Evolutionary conservation across 345 rosid species (phyloP).

Genomic region (Litchi chinensis): DNA sequence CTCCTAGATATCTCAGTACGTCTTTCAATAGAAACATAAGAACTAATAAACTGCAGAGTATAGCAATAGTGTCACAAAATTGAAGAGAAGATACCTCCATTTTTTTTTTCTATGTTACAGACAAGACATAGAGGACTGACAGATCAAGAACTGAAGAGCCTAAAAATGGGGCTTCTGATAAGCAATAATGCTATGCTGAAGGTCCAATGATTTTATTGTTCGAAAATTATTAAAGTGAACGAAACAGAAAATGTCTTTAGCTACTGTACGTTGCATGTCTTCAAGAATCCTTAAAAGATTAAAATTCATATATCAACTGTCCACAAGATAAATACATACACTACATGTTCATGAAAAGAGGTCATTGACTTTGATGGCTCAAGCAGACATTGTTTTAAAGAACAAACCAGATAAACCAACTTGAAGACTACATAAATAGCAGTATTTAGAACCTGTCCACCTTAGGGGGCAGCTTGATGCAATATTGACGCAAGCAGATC

Average conservation of each 20-base stretch:
- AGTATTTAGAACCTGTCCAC: conserved; percentile 28
- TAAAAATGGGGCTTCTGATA: background rate
- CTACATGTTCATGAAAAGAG: conserved; percentile 25
- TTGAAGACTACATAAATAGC: conserved; percentile 11
- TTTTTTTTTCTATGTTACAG: background rate
- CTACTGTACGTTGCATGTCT: conserved; percentile 26
- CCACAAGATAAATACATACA: conserved; percentile 21
- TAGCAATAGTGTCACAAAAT: background rate
- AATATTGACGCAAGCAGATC: conserved; percentile 26
- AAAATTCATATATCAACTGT: conserved; percentile 24
- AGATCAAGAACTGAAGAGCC: background rate
- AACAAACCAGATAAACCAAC: conserved; percentile 31
- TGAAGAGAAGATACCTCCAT: background rate
- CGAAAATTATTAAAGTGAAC: conserved; percentile 22
- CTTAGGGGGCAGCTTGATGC: conserved; percentile 26
- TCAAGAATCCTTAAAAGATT: conserved; percentile 28
- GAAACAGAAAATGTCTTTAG: conserved; percentile 27
- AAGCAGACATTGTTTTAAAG: conserved; percentile 22
- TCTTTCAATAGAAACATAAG: background rate
- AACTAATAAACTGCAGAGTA: background rate
- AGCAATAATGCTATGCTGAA: background rate
- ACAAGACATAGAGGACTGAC: background rate
- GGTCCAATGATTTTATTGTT: conserved; percentile 5
- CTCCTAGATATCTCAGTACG: background rate
- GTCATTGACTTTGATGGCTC: conserved; percentile 32